Evolutionary conservation across 306 rosid species (phyloP).

Genomic region (Medicago ruthenica): DNA sequence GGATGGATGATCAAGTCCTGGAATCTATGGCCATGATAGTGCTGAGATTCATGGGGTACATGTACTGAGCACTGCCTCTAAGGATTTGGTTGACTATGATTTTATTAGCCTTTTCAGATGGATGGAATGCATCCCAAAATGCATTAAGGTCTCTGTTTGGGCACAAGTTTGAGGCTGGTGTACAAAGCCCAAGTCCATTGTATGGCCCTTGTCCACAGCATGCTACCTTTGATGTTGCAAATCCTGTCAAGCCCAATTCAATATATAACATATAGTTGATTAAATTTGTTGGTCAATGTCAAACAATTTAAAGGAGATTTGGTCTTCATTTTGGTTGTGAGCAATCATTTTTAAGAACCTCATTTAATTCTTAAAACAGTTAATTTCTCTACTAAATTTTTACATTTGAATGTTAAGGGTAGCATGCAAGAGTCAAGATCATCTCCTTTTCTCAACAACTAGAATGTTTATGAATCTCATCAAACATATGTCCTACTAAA

Average conservation of each 20-base stretch:
- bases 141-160: slow-evolving; percentile 70
- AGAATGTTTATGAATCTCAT: too few species aligned
- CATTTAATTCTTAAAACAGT: background rate
- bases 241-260: slow-evolving; percentile 55
- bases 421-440: too few species aligned
- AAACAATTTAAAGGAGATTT: background rate
- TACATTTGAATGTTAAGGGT: background rate
- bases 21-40: slow-evolving; percentile 70
- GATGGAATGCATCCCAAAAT: slow-evolving; percentile 90
- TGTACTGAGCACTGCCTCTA: slow-evolving; percentile 58
- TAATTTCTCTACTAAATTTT: background rate
- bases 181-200: slow-evolving; percentile 80
- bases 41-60: slow-evolving; percentile 87
- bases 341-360: background rate
- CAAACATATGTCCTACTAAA: too few species aligned
- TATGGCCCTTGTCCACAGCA: slow-evolving; percentile 87
- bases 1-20: slow-evolving; percentile 28
- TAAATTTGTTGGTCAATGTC: background rate
- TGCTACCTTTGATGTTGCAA: slow-evolving; percentile 64
- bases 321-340: background rate
- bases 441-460: too few species aligned
- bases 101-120: slow-evolving; percentile 70
- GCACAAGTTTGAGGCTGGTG: slow-evolving; percentile 65
- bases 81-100: slow-evolving; percentile 67
- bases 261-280: slow-evolving; percentile 13